Evolutionary conservation across 1,139 yeast species (phyloP), one percentile per base, ranked within the genome.

Genomic region (Taphrina confusa): DNA sequence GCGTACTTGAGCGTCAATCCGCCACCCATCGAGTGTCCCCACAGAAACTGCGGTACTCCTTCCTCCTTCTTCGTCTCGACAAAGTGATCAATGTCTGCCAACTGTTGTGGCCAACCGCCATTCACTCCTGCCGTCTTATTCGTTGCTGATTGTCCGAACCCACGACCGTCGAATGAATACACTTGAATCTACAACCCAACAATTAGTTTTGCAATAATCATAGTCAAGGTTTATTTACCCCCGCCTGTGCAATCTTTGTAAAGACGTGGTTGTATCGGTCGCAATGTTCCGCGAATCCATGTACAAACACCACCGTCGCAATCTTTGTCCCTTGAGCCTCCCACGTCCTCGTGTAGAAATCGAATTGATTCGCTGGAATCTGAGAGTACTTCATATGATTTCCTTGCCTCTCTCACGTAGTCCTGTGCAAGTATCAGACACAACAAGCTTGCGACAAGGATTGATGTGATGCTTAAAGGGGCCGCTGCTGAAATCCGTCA

Each of bases 21-120:
- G 20, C 97, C 97, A 52, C 98, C 98, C 97, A 92, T 90, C n/a
- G 95, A 87, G 69, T 87, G 95, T 1, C 97, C 96, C 73, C 82
- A 77, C 65, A 92, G 70, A 68, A 78, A 80, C 44, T 89, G 69
- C 65, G 67, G 65, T 6, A 61, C 68, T 25, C 72, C 74, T 5
- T 63, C 63, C 30, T 64, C 42, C 5, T 65, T 49, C 23, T 55
- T 60, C 14, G 62, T 62, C 33, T 68, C 76, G 64, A 85, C 74
- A 68, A 91, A 79, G 66, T 76, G 80, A 66, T 89, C 89, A 67
- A 91, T 75, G 70, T 89, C 97, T 37, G 79, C 75, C 71, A 81
- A 84, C 2, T 83, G 81, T 65, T 78, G 79, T 60, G 68, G 68
- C 62, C 63, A 58, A 66, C 90, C 96, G 69, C 84, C 78, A 2